Conservation (phyloP, 352 stramenopile genomes). For the Blastocystis sp. region DNA sequence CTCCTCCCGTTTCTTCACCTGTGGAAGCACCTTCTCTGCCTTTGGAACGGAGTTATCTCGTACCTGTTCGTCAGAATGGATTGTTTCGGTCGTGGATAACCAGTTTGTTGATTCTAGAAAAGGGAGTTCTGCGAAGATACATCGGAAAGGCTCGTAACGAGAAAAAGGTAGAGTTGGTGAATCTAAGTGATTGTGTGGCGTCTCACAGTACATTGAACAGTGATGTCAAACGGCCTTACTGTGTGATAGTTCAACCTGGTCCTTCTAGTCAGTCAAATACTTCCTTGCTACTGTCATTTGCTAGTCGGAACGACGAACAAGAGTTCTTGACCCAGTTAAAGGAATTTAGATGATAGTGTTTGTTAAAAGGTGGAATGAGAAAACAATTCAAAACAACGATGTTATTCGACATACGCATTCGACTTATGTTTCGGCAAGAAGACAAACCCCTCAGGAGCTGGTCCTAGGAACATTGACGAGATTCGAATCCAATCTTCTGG, state of each 20-base stretch:
- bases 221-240: neutral
- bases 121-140: neutral
- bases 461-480: slow-evolving; percentile 92
- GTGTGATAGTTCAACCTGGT: neutral
- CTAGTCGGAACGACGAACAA: neutral
- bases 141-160: slow-evolving; percentile 10
- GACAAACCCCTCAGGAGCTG: slow-evolving; percentile 80
- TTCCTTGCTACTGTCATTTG: neutral
- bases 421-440: slow-evolving; percentile 96
- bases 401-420: slow-evolving; percentile 77
- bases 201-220: slow-evolving; percentile 19
- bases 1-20: neutral
- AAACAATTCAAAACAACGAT: neutral
- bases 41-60: neutral
- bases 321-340: neutral
- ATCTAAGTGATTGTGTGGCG: neutral
- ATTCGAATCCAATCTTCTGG: slow-evolving; percentile 94
- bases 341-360: neutral
- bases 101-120: neutral
- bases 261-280: neutral
- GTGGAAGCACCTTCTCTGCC: neutral
- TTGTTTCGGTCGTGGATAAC: neutral
- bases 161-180: neutral
- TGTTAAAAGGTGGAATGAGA: neutral
- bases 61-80: neutral